Percentiles rank a stretch among this genome's conserved stretches.
Evolutionary conservation across 495 filamentous ascomycete genomes (phyloP).

Genomic region (Cercophora sp.): DNA sequence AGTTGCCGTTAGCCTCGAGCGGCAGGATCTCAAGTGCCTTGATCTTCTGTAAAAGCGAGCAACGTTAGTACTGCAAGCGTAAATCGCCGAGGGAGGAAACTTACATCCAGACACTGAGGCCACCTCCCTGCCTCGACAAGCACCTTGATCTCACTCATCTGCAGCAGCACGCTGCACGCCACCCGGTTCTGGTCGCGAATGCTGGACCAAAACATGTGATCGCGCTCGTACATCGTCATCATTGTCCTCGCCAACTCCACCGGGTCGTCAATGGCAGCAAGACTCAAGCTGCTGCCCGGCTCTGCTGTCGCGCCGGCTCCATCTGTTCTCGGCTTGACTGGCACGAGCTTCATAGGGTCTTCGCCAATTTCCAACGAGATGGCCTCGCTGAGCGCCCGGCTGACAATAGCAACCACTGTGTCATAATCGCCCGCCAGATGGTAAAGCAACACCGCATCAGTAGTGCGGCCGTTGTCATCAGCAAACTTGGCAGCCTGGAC

Average conservation of each 20-base stretch:
- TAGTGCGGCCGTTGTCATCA: slow-evolving; percentile 86
- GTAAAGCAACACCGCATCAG: slow-evolving; percentile 90
- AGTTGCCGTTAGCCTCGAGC: slow-evolving; percentile 62
- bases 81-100: no score
- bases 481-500: slow-evolving; percentile 84
- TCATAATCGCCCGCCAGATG: slow-evolving; percentile 95
- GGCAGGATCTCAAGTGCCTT: slow-evolving; percentile 70
- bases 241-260: slow-evolving; percentile 73
- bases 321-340: slow-evolving; percentile 62
- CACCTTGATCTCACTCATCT: slow-evolving; percentile 72
- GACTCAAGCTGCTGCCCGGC: slow-evolving; percentile 62
- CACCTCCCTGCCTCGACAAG: slow-evolving; percentile 66
- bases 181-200: slow-evolving; percentile 65
- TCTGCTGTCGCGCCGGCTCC: slow-evolving; percentile 30
- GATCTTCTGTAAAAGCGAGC: slow-evolving; percentile 71
- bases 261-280: slow-evolving; percentile 85
- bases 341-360: slow-evolving; percentile 68
- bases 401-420: slow-evolving; percentile 80
- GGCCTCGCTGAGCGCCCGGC: slow-evolving; percentile 83
- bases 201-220: slow-evolving; percentile 66
- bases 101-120: slow-evolving; percentile 77
- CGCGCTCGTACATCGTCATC: slow-evolving; percentile 71
- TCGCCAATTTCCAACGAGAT: slow-evolving; percentile 77
- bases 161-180: slow-evolving; percentile 66
- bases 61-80: no score